These are phyloP conservation scores for Acanthamoeba sp. DNA, from an alignment of 208 protist genomes.

Conservation along the genomic window DNA sequence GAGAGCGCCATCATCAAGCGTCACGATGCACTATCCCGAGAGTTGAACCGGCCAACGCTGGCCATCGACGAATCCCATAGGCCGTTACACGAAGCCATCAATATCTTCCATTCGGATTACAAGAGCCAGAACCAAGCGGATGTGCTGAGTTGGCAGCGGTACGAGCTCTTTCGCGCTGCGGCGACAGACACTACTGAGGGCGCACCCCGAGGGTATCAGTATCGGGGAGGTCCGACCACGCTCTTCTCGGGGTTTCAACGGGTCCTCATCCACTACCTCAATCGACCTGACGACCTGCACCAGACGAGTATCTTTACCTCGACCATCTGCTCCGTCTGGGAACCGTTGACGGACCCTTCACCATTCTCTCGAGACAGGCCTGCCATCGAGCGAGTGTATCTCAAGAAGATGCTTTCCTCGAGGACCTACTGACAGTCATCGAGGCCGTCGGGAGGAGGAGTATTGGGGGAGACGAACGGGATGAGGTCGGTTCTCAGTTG, in stretches of 20 bases:
- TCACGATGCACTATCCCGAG: background rate
- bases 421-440: background rate
- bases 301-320: slow-evolving; percentile 57
- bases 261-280: slow-evolving; percentile 34
- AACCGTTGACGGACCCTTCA: background rate
- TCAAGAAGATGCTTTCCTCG: background rate
- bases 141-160: slow-evolving; percentile 20
- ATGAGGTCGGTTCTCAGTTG: background rate
- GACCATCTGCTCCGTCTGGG: slow-evolving; percentile 52
- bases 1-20: background rate
- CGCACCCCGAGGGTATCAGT: too few species aligned
- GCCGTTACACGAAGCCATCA: background rate
- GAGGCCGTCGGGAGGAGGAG: background rate
- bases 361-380: background rate
- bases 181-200: too few species aligned
- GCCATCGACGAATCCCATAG: slow-evolving; percentile 68
- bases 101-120: slow-evolving; percentile 58
- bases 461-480: background rate
- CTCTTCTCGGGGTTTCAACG: slow-evolving; percentile 56
- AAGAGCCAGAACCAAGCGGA: background rate
- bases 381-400: background rate
- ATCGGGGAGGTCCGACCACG: background rate
- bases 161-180: background rate
- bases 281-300: background rate
- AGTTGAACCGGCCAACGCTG: slow-evolving; percentile 58